phyloP scores from a whole-genome alignment of 495 filamentous ascomycete species.

The Penicillium nucicola region DNA sequence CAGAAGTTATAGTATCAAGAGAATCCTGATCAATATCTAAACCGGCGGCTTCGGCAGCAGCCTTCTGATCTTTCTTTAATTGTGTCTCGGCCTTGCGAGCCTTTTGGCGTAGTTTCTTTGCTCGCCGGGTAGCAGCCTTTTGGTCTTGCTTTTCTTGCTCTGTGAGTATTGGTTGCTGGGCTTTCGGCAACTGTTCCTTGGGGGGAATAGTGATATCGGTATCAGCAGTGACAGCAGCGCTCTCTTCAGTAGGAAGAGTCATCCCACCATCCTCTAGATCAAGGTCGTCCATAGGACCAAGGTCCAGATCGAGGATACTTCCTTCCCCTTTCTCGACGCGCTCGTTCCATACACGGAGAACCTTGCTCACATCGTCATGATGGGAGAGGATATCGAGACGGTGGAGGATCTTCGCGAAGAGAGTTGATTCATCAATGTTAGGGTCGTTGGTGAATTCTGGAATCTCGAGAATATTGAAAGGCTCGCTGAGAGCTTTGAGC shows the following conservation, averaged over 20 bases:
- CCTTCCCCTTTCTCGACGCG: constrained; percentile 2
- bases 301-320: constrained; percentile 25
- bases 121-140: no score
- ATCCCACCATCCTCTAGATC: constrained; percentile 18
- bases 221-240: background rate
- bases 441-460: constrained; percentile 61
- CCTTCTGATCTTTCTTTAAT: no score
- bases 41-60: no score
- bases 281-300: constrained; percentile 2
- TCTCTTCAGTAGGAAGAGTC: background rate
- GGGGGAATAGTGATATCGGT: no score
- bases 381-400: constrained; percentile 31
- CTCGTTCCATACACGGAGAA: constrained; percentile 29
- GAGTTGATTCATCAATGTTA: constrained; percentile 22
- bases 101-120: no score
- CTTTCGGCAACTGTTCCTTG: no score
- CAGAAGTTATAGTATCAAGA: no score
- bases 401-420: constrained; percentile 32
- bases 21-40: no score
- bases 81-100: no score
- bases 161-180: no score
- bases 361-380: constrained; percentile 40
- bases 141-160: no score
- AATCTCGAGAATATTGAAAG: constrained; percentile 76
- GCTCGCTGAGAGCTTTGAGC: constrained; percentile 77